Evolutionary conservation across 306 rosid species (phyloP), one percentile per base, ranked within the genome.

Genomic region (Castanopsis chinensis): DNA sequence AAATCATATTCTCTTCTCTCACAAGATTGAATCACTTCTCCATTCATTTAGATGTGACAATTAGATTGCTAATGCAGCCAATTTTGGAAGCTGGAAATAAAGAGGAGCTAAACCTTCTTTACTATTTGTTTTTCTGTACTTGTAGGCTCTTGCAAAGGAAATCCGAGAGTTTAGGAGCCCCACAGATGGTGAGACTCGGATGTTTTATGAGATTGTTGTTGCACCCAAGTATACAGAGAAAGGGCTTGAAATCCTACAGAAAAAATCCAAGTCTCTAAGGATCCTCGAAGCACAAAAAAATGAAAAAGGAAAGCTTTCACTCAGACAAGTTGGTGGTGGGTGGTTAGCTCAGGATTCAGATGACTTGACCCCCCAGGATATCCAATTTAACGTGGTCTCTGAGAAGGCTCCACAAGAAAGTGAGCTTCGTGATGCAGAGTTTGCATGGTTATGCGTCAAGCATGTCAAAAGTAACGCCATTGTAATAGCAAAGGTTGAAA

Each of bases 131-230:
- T 72, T 79, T 69, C 15, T 73, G 21, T 77, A 53, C 21, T 32
- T 54, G 23, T 76, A 95, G 99, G 93, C 52, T 81, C 96, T 95
- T 71, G 98, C 99, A 14, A 90, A 79, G 86, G 99, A 95, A 85
- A 88, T 95, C 73, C 86, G 98, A 75, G 97, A 95, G 83, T 95
- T 87, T 55, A 87, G 97, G 85, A 95, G 98, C 84, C 99, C 99
- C 11, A 88, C 89, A 25, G 98, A 92, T 76, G 94, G 96, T 11
- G 96, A 95, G 85, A 92, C 97, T 37, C 87, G 98, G 78, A 95
- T 95, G 99, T 95, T 92, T 82, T 94, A 95, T 75, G 99, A 95
- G 90, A 92, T 95, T 80, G 97, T 95, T 49, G 97, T 95, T 85
- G 99, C 99, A 6, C 99, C 99, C 19, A 81, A 86, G 85, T 95